Base-by-base conservation (phyloP, 1,139 yeast species). In the Wickerhamiella pararugosa region DNA sequence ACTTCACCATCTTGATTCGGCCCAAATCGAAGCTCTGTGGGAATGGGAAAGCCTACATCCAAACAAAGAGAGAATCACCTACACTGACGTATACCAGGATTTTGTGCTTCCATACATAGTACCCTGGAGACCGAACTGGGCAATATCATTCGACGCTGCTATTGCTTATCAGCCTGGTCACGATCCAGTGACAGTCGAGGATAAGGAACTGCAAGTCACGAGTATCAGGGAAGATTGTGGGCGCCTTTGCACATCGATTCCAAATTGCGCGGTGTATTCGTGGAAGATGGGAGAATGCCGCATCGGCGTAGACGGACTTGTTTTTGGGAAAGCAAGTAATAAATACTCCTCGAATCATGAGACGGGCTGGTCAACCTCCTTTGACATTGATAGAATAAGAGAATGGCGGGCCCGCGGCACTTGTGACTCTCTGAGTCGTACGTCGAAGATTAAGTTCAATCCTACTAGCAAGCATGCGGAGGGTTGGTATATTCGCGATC, bases 21-120 rank as follows among this genome's bases (percentile, higher is more conserved):
- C 50, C 40, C 64, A 61, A 27, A 51, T 60, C 34, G 64, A 62
- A 47, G 42, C 51, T 25, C 49, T 62, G 34, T 62, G 56, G 56
- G 63, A 61, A 42, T 62, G 61, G 47, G 65, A 62, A 39, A 50
- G 55, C 26, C 41, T 54, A 26, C 43, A 52, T 37, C 53, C 54
- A 6, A 54, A 56, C 5, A 47, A 53, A 27, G 40, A 39, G 10
- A 43, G 47, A 15, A 53, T 61, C 35, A 54, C 54, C 3, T 58
- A 53, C 45, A 46, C 49, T 32, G 63, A 61, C 40, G 45, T 58
- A 7, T 62, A 62, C 47, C 50, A 54, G 6, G 65, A 62, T 44
- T 60, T 61, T 41, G 42, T 53, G 32, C 49, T 52, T 34, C 65
- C 65, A 2, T 59, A 51, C 44, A 11, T 49, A 2, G 40, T 31